Conservation (phyloP, 2,329 filamentous ascomycete species). For the Xylaria sp. region DNA sequence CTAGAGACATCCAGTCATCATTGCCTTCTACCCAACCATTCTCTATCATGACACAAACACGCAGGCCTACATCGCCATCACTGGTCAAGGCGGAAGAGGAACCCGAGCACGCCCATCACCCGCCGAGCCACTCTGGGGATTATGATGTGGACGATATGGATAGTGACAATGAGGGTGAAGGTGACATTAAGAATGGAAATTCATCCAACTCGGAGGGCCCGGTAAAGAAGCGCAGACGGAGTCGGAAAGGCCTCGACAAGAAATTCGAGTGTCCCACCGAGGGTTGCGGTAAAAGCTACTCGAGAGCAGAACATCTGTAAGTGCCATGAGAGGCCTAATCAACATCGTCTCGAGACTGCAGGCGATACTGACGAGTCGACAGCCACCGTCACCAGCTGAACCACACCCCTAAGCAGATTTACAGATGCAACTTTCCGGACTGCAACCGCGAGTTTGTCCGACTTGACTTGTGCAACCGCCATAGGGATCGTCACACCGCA, state of each 20-base stretch:
- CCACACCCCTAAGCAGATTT: conserved; percentile 95
- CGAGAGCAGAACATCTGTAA: conserved; percentile 93
- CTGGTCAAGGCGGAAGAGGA: conserved; percentile 55
- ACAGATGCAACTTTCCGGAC: conserved; percentile 90
- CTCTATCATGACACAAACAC: conserved; percentile 55
- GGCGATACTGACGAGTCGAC: conserved; percentile 42
- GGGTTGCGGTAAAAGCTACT: conserved; percentile 95
- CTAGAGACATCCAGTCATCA: conserved; percentile 53
- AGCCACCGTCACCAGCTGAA: conserved; percentile 93
- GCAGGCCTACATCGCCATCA: conserved; percentile 56
- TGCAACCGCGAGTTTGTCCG: conserved; percentile 92
- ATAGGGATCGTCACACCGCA: conserved; percentile 82
- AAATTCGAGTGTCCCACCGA: conserved; percentile 85
- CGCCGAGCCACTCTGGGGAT: conserved; percentile 55
- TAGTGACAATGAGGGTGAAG: conserved; percentile 54
- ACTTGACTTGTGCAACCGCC: conserved; percentile 88
- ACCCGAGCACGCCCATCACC: conserved; percentile 54
- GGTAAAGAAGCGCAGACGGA: conserved; percentile 71
- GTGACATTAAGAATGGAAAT: conserved; percentile 56
- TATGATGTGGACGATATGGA: conserved; percentile 50
- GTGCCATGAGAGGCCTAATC: conserved; percentile 16
- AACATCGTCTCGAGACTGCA: not conserved
- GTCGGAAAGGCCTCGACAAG: conserved; percentile 82
- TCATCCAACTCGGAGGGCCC: conserved; percentile 66
- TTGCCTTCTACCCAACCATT: conserved; percentile 54